Evolutionary conservation across 2,329 filamentous ascomycete species (phyloP), one percentile per base, ranked within the genome.

Genomic region (Xylaria sp.): DNA sequence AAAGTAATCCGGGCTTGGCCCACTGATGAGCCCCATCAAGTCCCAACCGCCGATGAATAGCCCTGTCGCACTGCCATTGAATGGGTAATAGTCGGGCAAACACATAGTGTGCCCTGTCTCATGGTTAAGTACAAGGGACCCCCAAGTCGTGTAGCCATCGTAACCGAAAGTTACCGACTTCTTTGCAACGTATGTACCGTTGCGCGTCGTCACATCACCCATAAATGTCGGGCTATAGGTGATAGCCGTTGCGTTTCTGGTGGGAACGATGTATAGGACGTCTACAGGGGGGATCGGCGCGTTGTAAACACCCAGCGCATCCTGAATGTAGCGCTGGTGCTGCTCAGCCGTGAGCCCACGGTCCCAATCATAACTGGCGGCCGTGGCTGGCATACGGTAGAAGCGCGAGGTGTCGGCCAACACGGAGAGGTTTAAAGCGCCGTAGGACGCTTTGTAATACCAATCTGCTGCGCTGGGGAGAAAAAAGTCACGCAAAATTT

Each of bases 91-190:
- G 57, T 82, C 80, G 0, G 80, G 79, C 58, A 82, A 66, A 61
- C 80, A 80, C 72, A 82, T 80, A 3, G 80, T 69, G 57, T 82
- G 80, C 5, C 79, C 79, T 0, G 78, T 80, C 75, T 82, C 80
- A 32, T 82, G 80, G 71, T 81, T 81, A 8, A 81, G 65, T 5
- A 77, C 75, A 61, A 79, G 79, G 55, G 68, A 78, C 18, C 75
- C 74, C 79, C 79, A 81, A 0, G 69, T 67, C 12, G 60, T 54
- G 61, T 77, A 81, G 0, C 75, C 73, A 48, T 82, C 79, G 2
- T 71, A 57, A 0, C 79, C 79, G 42, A 81, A 75, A 0, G 78
- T 80, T 2, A 80, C 75, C n/a, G 75, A 70, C 66, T 78, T 80
- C 27, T 69, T 73, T 25, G 78, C 77, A 2, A 80, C 60, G 59